Conservation (phyloP, 1,284 basidiomycete species). For the Stereum hirsutum region DNA sequence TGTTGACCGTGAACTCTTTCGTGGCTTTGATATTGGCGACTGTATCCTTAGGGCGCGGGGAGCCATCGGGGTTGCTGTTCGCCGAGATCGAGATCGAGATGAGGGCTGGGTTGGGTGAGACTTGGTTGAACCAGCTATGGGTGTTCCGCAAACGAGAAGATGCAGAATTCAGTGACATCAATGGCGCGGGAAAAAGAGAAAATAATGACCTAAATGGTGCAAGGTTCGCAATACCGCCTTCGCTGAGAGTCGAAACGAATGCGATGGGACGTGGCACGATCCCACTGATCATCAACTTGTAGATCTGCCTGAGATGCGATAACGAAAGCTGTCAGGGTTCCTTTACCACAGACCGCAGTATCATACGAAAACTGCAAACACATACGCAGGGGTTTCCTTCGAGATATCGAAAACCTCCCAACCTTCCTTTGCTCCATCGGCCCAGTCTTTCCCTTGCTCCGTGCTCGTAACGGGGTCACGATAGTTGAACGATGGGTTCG, state of each 20-base stretch:
- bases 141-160: slow-evolving; percentile 1
- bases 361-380: not conserved
- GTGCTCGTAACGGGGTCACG: slow-evolving; percentile 37
- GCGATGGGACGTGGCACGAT: slow-evolving; percentile 65
- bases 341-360: not conserved
- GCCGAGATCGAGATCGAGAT: slow-evolving; percentile 43
- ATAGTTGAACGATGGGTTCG: slow-evolving; percentile 42
- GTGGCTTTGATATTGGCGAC: slow-evolving; percentile 53
- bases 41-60: slow-evolving; percentile 41
- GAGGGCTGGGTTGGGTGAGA: slow-evolving; percentile 54
- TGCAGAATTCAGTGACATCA: slow-evolving; percentile 6
- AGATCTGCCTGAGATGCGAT: slow-evolving; percentile 28
- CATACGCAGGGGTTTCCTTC: slow-evolving; percentile 22
- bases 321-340: not conserved
- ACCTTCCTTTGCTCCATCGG: slow-evolving; percentile 20
- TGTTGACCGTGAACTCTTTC: slow-evolving; percentile 62
- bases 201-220: slow-evolving; percentile 46
- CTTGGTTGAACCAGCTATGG: slow-evolving; percentile 20
- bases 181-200: slow-evolving; percentile 1
- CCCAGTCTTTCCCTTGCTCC: slow-evolving; percentile 21
- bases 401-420: slow-evolving; percentile 38
- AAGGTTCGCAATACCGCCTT: slow-evolving; percentile 47
- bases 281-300: slow-evolving; percentile 51
- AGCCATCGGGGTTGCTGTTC: slow-evolving; percentile 16
- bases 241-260: slow-evolving; percentile 53